Base-by-base conservation (phyloP, 2,329 filamentous ascomycete species). In the Curvularia spicifera region DNA sequence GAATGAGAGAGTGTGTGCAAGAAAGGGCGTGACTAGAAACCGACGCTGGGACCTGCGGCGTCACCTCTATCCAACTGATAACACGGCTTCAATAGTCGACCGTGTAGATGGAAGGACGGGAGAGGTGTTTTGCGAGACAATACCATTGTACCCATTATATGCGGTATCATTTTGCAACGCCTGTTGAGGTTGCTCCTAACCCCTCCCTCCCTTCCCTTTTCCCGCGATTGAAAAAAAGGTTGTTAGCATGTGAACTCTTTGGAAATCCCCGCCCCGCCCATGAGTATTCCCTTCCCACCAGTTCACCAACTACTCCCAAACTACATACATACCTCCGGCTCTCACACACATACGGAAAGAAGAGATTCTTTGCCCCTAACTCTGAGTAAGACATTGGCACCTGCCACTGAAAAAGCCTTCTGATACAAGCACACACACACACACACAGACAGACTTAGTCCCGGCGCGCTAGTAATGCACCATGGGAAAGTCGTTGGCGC, bases 391-490 rank as follows among this genome's bases (percentile, higher is more conserved):
- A 33, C 44, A 47, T 20, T 39, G 20, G 24, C 53, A 51, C 51
- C 51, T 56, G 50, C 61, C 55, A 56, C 56, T 29, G 22, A 12
- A 31, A 31, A 64, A 51, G 61, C 62, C 59, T 47, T 49, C 50
- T 49, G 51, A 55, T 48, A 20, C 50, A 18, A 55, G 45, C 49
- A 50, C 33, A 51, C 39, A 31, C 9, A 12, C 10, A 13, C 29
- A 31, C 28, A 10, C 26, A 28, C 26, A 28, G n/a, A n/a, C 8
- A 28, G 5, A 28, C 9, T 31, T 12, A 54, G 52, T 56, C 56
- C 54, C 51, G 54, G 49, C 26, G 53, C 29, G 29, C 58, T 52
- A 53, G 51, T 54, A 18, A 55, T 56, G 44, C 50, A 42, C 54
- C 29, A 28, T 28, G 26, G 26, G 26, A 5, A 18, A 51, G 20